phyloP scores from a whole-genome alignment of 768 basidiomycete species.

The Suillus clintonianus region DNA sequence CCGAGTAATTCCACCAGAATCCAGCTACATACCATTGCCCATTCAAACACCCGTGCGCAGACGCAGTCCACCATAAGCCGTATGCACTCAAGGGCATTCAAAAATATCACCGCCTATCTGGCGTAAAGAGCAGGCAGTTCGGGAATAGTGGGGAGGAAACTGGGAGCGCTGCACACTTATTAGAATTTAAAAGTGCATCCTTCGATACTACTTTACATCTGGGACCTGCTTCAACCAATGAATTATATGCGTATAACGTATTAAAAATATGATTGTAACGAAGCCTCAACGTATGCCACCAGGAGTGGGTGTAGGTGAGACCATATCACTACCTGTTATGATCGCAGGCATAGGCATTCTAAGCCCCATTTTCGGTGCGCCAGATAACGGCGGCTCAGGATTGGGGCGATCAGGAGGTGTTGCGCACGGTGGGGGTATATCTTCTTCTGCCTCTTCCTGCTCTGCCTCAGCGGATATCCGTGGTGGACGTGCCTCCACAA shows the following conservation, averaged over 20 bases:
- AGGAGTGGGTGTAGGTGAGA: slow-evolving; percentile 48
- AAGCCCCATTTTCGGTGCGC: slow-evolving; percentile 47
- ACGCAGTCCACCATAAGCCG: neutral
- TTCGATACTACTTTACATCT: neutral
- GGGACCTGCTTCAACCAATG: neutral
- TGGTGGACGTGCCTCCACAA: slow-evolving; percentile 38
- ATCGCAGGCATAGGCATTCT: slow-evolving; percentile 40
- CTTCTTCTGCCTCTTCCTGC: slow-evolving; percentile 23
- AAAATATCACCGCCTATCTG: neutral
- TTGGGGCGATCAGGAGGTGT: slow-evolving; percentile 59
- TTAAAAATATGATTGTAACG: neutral
- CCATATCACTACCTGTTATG: slow-evolving; percentile 43
- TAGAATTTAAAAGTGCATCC: neutral
- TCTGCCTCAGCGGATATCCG: slow-evolving; percentile 4
- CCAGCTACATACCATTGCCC: neutral
- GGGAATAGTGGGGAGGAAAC: neutral
- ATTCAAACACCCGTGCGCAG: neutral
- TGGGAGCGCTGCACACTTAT: neutral
- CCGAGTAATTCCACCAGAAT: neutral
- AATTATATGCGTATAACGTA: neutral
- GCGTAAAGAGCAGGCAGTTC: no score
- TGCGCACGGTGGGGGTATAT: slow-evolving; percentile 29
- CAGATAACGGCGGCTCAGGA: slow-evolving; percentile 55
- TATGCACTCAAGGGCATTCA: neutral
- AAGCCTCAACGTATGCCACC: slow-evolving; percentile 1